Base-by-base conservation (phyloP, 2,329 filamentous ascomycete genomes). In the Cladophialophora bantiana region DNA sequence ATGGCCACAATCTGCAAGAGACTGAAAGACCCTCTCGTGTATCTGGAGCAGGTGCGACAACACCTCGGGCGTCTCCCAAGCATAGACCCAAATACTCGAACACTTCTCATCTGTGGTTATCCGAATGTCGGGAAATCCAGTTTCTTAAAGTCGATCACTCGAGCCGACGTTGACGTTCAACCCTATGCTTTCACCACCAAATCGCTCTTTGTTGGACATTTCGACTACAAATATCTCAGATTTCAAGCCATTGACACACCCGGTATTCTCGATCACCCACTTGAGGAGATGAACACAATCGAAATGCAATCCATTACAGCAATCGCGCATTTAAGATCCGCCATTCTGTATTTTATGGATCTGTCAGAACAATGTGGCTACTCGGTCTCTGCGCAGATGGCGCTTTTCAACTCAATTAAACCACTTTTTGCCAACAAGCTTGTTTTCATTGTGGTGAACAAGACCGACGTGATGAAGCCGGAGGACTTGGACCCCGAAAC, bases 241-340 rank as follows among this genome's bases (percentile, higher is more conserved):
- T 93, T 93, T 82, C 91, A 94, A 82, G 94, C 93, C 34, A 97
- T 99, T 74, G 95, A 99, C 81, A 99, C 95, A 10, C 94, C 94
- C n/a, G 95, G 95, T 84, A 97, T 99, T 73, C 83, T 99, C 68
- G 95, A 99, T 75, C 95, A 99, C 78, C 94, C 94, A 40, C 88
- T 99, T 7, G 95, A 98, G 81, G 95, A 98, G 83, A 99, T 98
- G 95, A 97, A 97, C 83, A 98, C 95, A 3, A 99, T 99, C 77
- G 95, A 99, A 82, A 98, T 98, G 93, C 95, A 98, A 84, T 91
- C 91, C 69, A 97, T 99, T 73, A 98, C 94, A 18, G 95, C 96
- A 10, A 97, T 99, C 82, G 95, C 95, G 59, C 96, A 99, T 83
- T 85, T 99, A 77, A 88, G 94, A 74, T 96, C 94, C 50, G 94